Conservation (phyloP, 2,329 filamentous ascomycete genomes). For the Xylariaceae sp. region DNA sequence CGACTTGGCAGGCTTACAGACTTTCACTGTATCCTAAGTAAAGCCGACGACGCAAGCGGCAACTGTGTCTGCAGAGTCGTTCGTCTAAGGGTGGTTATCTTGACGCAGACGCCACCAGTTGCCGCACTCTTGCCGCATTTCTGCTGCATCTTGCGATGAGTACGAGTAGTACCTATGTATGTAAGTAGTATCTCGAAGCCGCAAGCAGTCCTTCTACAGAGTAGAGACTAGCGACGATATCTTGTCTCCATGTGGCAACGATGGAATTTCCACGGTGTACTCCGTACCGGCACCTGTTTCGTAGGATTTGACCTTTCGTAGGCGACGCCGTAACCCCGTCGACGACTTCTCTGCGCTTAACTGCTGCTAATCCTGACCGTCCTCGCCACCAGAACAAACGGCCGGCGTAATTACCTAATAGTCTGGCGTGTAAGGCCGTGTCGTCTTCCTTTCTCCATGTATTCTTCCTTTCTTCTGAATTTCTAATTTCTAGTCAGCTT, state of each 20-base stretch:
- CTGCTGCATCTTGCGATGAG: not conserved
- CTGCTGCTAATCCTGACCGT: too few relatives aligned
- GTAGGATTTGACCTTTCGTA: too few relatives aligned
- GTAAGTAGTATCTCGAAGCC: not conserved
- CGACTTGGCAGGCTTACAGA: not conserved
- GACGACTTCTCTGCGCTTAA: too few relatives aligned
- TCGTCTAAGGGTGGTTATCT: not conserved
- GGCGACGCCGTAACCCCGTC: too few relatives aligned
- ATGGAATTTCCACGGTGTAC: too few relatives aligned
- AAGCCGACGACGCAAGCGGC: not conserved
- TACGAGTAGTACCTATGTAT: not conserved
- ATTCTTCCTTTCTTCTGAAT: not conserved
- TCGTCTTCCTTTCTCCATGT: slow-evolving; percentile 1
- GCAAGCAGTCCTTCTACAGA: not conserved
- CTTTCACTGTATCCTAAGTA: not conserved
- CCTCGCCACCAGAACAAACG: not conserved
- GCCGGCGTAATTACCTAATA: not conserved
- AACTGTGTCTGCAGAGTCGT: not conserved
- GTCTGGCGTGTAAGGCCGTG: slow-evolving; percentile 19
- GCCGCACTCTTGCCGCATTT: not conserved
- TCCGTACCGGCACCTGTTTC: too few relatives aligned
- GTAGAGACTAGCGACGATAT: too few relatives aligned
- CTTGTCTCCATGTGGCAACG: too few relatives aligned
- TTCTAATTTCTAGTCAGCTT: not conserved
- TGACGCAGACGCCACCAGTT: not conserved